Conservation (phyloP, 2,329 filamentous ascomycete species). For the Paecilomyces dactylethromorphus region DNA sequence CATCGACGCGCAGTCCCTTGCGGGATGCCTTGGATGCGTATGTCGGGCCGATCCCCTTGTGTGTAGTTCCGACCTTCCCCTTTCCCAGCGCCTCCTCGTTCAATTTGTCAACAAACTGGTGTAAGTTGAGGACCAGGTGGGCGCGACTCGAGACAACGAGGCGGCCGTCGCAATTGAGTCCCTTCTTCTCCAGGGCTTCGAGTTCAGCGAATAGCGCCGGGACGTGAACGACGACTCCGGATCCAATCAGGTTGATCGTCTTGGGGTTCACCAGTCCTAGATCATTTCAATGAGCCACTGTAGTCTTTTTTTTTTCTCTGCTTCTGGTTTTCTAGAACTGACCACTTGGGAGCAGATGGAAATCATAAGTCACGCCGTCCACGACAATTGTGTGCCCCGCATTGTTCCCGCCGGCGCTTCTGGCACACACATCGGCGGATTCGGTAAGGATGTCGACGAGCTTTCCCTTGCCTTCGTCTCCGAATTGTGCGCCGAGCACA, state of each 20-base stretch:
- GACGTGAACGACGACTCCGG: constrained; percentile 42
- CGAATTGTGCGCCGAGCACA: constrained; percentile 42
- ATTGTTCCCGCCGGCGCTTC: constrained; percentile 39
- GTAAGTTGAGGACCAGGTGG: constrained; percentile 39
- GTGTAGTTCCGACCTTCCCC: constrained; percentile 43
- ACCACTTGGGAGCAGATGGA: constrained; percentile 39
- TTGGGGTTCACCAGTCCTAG: constrained; percentile 38
- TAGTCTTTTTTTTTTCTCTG: not conserved
- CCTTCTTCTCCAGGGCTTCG: constrained; percentile 36
- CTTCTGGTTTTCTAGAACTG: not conserved
- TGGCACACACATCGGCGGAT: constrained; percentile 37
- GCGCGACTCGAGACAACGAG: constrained; percentile 42
- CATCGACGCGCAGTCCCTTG: constrained; percentile 52
- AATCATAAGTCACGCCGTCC: constrained; percentile 41
- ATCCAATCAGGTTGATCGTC: constrained; percentile 42
- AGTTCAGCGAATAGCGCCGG: constrained; percentile 45
- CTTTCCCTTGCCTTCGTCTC: constrained; percentile 46
- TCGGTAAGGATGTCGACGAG: constrained; percentile 42
- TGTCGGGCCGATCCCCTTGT: constrained; percentile 50
- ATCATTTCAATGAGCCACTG: not conserved
- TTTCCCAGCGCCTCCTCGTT: constrained; percentile 39
- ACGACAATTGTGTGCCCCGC: constrained; percentile 45
- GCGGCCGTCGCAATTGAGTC: constrained; percentile 33
- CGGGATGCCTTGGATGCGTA: constrained; percentile 59
- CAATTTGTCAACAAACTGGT: constrained; percentile 40